These are phyloP conservation scores for Bocquillonia castaneifolia DNA, from an alignment of 441 rosid species.

Conservation along the genomic window DNA sequence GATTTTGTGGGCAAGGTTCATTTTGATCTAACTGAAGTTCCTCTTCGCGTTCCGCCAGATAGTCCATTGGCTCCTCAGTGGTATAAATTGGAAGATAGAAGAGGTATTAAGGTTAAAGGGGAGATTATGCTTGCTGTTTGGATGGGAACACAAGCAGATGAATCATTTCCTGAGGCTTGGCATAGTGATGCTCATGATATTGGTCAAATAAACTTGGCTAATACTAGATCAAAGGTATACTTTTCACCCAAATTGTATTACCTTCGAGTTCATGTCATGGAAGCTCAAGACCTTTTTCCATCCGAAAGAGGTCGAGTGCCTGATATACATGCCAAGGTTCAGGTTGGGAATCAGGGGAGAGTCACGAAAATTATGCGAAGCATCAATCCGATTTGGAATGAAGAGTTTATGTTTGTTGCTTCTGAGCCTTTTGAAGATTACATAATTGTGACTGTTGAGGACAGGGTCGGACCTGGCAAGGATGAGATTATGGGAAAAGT, in stretches of 20 bases:
- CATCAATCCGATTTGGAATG: conserved; percentile 49
- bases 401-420: conserved; percentile 62
- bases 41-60: conserved; percentile 54
- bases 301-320: conserved; percentile 37
- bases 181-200: conserved; percentile 51
- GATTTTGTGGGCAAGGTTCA: conserved; percentile 38
- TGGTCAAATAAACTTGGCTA: conserved; percentile 45
- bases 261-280: conserved; percentile 42
- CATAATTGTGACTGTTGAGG: conserved; percentile 35
- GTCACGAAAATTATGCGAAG: conserved; percentile 33
- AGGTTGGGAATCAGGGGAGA: conserved; percentile 33
- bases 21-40: conserved; percentile 39
- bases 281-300: conserved; percentile 54
- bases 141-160: conserved; percentile 60
- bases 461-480: conserved; percentile 33
- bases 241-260: conserved; percentile 53
- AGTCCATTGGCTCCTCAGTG: conserved; percentile 62
- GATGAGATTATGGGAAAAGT: conserved; percentile 38
- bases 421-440: conserved; percentile 49
- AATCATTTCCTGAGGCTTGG: conserved; percentile 54
- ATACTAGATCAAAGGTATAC: conserved; percentile 48
- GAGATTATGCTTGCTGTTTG: conserved; percentile 57
- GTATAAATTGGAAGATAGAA: conserved; percentile 40
- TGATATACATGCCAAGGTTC: conserved; percentile 27
- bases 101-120: conserved; percentile 31